Base-by-base conservation (phyloP, 805 yeast species). In the Phaffomyces opuntiae region DNA sequence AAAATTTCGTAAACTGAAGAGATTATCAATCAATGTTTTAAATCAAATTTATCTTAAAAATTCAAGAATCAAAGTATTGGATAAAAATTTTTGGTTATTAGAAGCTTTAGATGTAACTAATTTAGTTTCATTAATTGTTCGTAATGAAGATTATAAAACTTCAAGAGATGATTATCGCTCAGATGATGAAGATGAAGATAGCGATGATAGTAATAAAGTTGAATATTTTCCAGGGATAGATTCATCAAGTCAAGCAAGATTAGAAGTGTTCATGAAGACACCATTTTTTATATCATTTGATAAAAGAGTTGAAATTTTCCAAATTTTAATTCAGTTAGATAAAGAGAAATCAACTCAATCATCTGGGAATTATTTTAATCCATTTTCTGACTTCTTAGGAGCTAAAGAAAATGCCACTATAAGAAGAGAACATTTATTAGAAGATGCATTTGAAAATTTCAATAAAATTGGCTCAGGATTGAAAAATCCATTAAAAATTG, bases 211-310 rank as follows among this genome's bases (percentile, higher is more conserved):
- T 13, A 25, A 21, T 17, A n/a, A 29, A 3, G 7, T 21, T 14
- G 29, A 39, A 16, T 34, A 34, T 21, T 24, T 37, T 11, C 44
- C 39, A 12, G 48, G 44, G 2, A 32, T 45, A 25, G 44, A 50
- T 4, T 43, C 48, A 0, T 57, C 54, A 5, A 19, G 38, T 2
- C 56, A 54, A 19, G 55, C 57, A 1, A 75, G 69, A 49, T 51
- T 76, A 21, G 78, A 75, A 39, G 66, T 90, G 0, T 69, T 87
- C 39, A 68, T 75, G 1, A 73, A 77, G 42, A 67, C 82, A 3
- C 96, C 98, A 3, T 91, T 86, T 59, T 83, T 89, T 66, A 70
- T 91, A 7, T 79, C 87, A 0, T 91, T 91, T 61, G 73, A 74
- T 24, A 74, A 77, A 32, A 70, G 99, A 40, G 96, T 87, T 0